phyloP scores from a whole-genome alignment of 257 asterid species.

The Echium plantagineum region DNA sequence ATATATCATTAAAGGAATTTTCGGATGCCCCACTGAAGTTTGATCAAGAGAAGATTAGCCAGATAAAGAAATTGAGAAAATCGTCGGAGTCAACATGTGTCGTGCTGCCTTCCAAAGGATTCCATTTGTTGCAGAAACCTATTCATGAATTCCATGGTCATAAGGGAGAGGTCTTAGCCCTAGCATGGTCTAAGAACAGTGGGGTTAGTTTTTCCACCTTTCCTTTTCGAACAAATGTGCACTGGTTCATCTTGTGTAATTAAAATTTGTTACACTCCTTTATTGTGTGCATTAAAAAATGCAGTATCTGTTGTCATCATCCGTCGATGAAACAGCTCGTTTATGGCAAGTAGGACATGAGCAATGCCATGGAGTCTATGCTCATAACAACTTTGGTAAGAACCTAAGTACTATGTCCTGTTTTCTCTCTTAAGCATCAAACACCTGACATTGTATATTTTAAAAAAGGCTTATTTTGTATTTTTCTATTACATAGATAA shows the following conservation, averaged over 20 bases:
- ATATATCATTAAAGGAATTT: conserved; percentile 42
- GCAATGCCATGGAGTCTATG: conserved; percentile 53
- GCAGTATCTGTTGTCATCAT: conserved; percentile 78
- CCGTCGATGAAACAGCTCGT: conserved; percentile 83
- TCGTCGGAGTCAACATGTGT: conserved; percentile 69
- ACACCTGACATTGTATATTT: not conserved
- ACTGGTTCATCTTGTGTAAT: conserved; percentile 1
- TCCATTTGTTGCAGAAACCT: conserved; percentile 71
- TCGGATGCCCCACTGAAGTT: conserved; percentile 43
- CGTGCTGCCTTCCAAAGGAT: conserved; percentile 65
- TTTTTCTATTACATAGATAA: not conserved
- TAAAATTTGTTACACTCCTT: not conserved
- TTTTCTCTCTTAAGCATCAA: not conserved
- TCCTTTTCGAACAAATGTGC: not conserved
- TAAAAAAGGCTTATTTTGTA: conserved; percentile 3
- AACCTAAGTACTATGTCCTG: not conserved
- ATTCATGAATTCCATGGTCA: conserved; percentile 79
- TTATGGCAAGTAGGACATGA: conserved; percentile 77
- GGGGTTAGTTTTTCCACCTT: conserved; percentile 52
- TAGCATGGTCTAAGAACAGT: conserved; percentile 64
- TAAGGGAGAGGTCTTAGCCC: conserved; percentile 63
- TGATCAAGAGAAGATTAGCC: conserved; percentile 29
- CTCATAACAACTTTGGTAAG: conserved; percentile 76
- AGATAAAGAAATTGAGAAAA: conserved; percentile 29
- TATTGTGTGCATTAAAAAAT: conserved; percentile 8